These are phyloP conservation scores for Saccharum spontaneum DNA, from an alignment of 176 grass and related monocot species.

Conservation along the genomic window DNA sequence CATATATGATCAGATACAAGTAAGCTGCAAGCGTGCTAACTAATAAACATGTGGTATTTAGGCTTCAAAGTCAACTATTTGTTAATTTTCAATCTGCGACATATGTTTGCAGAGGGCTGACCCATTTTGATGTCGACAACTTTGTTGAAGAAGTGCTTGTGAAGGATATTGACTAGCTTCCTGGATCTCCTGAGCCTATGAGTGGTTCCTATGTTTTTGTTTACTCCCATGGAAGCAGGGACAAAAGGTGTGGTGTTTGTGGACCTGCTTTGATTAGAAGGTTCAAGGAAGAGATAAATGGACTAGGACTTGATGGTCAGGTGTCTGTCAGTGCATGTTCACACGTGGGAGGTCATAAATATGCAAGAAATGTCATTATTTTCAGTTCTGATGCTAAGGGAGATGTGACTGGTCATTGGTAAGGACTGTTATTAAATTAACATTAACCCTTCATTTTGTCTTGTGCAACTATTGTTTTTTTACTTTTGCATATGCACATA, in stretches of 20 bases:
- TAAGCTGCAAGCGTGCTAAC: slow-evolving; percentile 39
- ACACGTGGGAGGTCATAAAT: slow-evolving; percentile 95
- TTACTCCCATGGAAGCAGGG: slow-evolving; percentile 84
- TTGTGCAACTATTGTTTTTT: not conserved
- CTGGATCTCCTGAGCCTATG: slow-evolving; percentile 65
- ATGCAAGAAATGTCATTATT: slow-evolving; percentile 96
- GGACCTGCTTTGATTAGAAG: slow-evolving; percentile 76
- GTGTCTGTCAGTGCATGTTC: slow-evolving; percentile 82
- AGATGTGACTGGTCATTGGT: slow-evolving; percentile 92
- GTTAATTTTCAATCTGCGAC: slow-evolving; percentile 21
- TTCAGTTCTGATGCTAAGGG: slow-evolving; percentile 57
- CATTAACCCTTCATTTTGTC: not conserved
- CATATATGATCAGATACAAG: slow-evolving; percentile 99
- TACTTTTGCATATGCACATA: not conserved
- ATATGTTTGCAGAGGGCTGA: slow-evolving; percentile 64
- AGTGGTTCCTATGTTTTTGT: slow-evolving; percentile 86
- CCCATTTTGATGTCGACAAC: slow-evolving; percentile 78
- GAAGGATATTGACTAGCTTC: slow-evolving; percentile 81
- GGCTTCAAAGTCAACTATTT: slow-evolving; percentile 15
- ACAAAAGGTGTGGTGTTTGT: slow-evolving; percentile 88
- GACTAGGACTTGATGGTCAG: slow-evolving; percentile 52
- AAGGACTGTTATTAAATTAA: slow-evolving; percentile 33
- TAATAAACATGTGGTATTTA: slow-evolving; percentile 15
- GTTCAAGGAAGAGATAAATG: slow-evolving; percentile 80
- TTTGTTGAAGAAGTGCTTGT: slow-evolving; percentile 96